Evolutionary conservation across 345 rosid species (phyloP).

Genomic region (Gossypium raimondii): DNA sequence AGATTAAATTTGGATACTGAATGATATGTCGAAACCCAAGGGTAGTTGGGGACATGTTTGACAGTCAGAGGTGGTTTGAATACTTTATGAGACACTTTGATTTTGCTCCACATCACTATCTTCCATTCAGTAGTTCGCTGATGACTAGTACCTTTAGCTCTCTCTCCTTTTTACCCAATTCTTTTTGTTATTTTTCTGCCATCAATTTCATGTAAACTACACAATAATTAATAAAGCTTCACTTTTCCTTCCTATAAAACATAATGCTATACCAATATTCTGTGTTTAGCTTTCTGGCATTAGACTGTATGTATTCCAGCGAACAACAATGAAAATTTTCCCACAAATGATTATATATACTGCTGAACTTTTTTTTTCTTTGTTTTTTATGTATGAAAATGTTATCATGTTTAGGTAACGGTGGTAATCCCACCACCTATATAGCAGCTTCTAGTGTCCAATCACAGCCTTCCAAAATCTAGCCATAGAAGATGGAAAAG

Average conservation of each 20-base stretch:
- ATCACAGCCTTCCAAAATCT: slow-evolving; percentile 17
- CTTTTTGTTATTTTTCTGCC: not conserved
- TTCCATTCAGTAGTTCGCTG: not conserved
- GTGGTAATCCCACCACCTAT: not conserved
- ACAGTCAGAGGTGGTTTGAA: not conserved
- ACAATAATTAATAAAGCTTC: slow-evolving; percentile 2
- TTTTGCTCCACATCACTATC: slow-evolving; percentile 1
- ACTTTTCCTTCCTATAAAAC: not conserved
- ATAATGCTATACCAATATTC: not conserved
- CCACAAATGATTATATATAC: too few relatives aligned
- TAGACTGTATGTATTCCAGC: too few relatives aligned
- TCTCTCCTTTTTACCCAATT: not conserved
- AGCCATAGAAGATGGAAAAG: not conserved
- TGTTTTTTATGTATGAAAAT: too few relatives aligned
- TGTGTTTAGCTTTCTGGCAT: not conserved
- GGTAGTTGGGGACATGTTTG: not conserved
- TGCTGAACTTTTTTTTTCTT: too few relatives aligned
- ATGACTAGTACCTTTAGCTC: not conserved
- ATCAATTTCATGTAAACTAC: not conserved
- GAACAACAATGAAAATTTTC: too few relatives aligned
- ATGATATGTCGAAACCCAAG: not conserved
- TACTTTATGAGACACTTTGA: not conserved
- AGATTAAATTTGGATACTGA: not conserved
- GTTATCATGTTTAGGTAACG: not conserved
- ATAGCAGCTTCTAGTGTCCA: not conserved